Base-by-base conservation (phyloP, 129 eudicot genomes). In the Flaveria brownii region DNA sequence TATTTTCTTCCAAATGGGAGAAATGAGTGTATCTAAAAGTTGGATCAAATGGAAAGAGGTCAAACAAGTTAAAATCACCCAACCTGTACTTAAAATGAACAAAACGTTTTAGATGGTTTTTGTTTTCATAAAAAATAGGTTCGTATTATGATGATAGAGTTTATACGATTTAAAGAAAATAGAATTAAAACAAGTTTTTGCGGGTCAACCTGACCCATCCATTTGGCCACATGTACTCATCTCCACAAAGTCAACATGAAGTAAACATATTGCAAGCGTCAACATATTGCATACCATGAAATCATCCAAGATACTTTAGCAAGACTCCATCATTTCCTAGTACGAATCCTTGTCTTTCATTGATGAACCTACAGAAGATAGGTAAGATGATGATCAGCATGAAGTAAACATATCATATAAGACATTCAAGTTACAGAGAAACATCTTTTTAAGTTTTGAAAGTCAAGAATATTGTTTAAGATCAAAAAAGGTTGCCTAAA, bases 261-360 rank as follows among this genome's bases (percentile, higher is more conserved):
- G 3, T 28, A 28, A 28, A 2, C 33, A 28, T 28, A 28, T 28
- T 28, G 20, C 45, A 52, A 73, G 74, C 55, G 30, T 43, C 6
- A 17, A 43, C 26, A 5, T 20, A 64, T 12, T 87, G 84, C 89
- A 81, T 74, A 75, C 74, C 75, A 63, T 71, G 68, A 64, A 77
- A 66, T 88, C 79, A 95, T 77, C 99, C 99, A 59, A 95, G 92
- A 88, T 89, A 95, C 75, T 92, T 88, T 8, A 95, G 90, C 87
- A 95, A 84, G 70, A 95, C 97, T 22, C 99, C 99, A 64, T 95
- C 99, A 76, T 95, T 95, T 68, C 99, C 99, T 47, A 95, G 91
- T 82, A 95, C 99, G 60, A 95, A 95, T 16, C 99, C 99, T 77
- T 87, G 93, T 65, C 78, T 89, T 41, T 91, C 96, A 55, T 89